A percentile compares a stretch with the other conserved stretches of the same genome.
Conservation (phyloP, 1,139 yeast species). For the Diutina neorugosa region DNA sequence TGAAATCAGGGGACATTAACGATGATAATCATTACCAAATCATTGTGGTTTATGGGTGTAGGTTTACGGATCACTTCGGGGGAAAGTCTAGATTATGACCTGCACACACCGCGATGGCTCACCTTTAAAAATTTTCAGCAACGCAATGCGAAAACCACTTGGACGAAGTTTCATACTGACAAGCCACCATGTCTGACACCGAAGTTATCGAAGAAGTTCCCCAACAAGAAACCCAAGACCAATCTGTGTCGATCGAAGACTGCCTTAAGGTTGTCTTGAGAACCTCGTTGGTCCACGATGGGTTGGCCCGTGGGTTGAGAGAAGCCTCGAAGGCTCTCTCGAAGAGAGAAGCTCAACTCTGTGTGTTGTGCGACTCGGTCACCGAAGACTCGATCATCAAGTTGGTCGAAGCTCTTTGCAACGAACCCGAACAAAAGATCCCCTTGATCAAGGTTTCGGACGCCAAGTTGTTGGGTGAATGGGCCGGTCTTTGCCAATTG, state of each 20-base stretch:
- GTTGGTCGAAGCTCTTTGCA: constrained; percentile 98
- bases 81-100: no score
- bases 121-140: constrained; percentile 2
- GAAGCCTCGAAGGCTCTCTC: constrained; percentile 99
- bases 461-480: constrained; percentile 99
- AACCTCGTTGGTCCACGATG: constrained; percentile 97
- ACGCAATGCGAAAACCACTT: not conserved
- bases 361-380: constrained; percentile 96
- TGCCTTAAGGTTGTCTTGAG: constrained; percentile 97
- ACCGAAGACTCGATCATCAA: constrained; percentile 95
- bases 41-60: no score
- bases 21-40: no score
- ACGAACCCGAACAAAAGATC: constrained; percentile 92
- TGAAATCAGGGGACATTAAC: no score
- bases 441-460: constrained; percentile 99
- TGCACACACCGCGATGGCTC: not conserved
- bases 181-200: constrained; percentile 61
- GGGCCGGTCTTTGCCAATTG: constrained; percentile 99
- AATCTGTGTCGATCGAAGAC: constrained; percentile 94
- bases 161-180: constrained; percentile 4
- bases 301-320: constrained; percentile 99
- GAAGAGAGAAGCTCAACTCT: constrained; percentile 94
- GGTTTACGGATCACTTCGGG: no score
- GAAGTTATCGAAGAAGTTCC: constrained; percentile 80
- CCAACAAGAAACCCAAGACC: constrained; percentile 64